Conservation (phyloP, 2,329 filamentous ascomycete genomes). For the Fusarium tupiense region DNA sequence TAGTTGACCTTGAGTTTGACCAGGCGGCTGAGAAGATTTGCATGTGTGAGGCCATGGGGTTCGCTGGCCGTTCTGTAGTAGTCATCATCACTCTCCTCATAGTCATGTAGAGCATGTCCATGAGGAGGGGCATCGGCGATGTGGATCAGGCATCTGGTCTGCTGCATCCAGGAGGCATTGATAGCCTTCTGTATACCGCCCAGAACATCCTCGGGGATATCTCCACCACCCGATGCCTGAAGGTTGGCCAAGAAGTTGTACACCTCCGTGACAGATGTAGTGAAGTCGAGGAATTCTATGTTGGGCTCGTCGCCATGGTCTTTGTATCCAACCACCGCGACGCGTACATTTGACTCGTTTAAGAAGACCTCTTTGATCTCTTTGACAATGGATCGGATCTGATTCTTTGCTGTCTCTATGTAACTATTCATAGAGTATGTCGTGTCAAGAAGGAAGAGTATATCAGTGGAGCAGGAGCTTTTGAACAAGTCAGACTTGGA, state of each 20-base stretch:
- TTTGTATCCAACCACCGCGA: constrained; percentile 51
- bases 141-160: constrained; percentile 42
- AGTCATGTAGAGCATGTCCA: constrained; percentile 6
- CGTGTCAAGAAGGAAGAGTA: constrained; percentile 52
- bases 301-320: constrained; percentile 43
- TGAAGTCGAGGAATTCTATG: constrained; percentile 20
- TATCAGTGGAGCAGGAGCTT: constrained; percentile 47
- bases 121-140: constrained; percentile 29
- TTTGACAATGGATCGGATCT: constrained; percentile 38
- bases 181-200: constrained; percentile 47
- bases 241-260: constrained; percentile 3
- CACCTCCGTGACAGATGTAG: not conserved
- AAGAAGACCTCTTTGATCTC: constrained; percentile 48
- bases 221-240: constrained; percentile 41
- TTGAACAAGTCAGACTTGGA: constrained; percentile 45
- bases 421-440: constrained; percentile 48
- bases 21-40: not conserved
- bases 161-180: constrained; percentile 46
- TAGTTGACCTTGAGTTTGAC: constrained; percentile 13
- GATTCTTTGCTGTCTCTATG: constrained; percentile 48
- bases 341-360: constrained; percentile 48
- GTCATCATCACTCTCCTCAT: not conserved
- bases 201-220: constrained; percentile 51
- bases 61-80: not conserved
- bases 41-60: not conserved